These are phyloP conservation scores for Rhizopogon vesiculosus DNA, from an alignment of 768 basidiomycete species.

Conservation along the genomic window DNA sequence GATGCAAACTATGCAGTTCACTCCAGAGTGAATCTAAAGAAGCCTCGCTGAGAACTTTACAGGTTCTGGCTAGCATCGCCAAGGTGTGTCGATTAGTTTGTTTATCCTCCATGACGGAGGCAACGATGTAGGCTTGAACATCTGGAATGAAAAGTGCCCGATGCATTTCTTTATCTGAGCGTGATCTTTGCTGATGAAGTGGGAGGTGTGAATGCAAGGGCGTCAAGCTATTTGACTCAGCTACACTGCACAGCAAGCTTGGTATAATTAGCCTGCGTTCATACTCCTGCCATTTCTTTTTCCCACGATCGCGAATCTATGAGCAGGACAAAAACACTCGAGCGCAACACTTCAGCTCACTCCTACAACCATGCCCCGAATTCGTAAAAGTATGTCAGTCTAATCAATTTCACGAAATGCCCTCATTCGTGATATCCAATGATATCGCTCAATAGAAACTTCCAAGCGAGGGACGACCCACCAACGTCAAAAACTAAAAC, in stretches of 20 bases:
- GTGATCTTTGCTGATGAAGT: background rate
- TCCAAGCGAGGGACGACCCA: conserved; percentile 75
- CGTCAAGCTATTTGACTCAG: background rate
- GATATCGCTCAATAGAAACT: conserved; percentile 53
- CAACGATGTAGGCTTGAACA: background rate
- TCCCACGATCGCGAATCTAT: background rate
- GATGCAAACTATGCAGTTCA: background rate
- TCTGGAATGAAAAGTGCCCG: background rate
- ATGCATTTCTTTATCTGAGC: background rate
- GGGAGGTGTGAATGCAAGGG: background rate
- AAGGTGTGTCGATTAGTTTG: background rate
- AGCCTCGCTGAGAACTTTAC: background rate
- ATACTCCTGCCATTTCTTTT: background rate
- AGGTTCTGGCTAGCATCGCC: background rate
- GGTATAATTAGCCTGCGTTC: too few relatives aligned
- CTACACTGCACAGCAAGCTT: background rate
- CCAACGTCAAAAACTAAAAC: conserved; percentile 65
- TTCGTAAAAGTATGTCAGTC: conserved; percentile 56
- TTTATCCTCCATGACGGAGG: background rate
- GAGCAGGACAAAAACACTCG: too few relatives aligned
- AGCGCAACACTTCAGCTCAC: background rate
- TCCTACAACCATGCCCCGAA: conserved; percentile 48
- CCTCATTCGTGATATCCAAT: background rate
- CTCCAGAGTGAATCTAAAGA: background rate
- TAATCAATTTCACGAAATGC: conserved; percentile 6